Evolutionary conservation across 352 stramenopile genomes (phyloP).

Genomic region (Phytopythium ostracodes): DNA sequence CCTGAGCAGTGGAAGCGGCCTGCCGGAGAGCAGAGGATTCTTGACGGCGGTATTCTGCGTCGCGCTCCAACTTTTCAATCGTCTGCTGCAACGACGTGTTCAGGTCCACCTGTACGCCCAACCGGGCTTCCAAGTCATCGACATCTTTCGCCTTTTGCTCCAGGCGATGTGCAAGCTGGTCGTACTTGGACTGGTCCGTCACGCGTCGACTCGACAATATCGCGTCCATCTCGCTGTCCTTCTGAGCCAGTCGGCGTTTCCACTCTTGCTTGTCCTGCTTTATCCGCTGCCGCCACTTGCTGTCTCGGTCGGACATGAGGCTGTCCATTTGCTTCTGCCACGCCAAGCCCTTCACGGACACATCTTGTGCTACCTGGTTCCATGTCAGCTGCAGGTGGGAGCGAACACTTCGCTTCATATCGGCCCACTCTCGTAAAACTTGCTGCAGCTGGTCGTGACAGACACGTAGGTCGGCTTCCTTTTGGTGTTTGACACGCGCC

Average conservation of each 20-base stretch:
- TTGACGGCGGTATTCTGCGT: slow-evolving; percentile 19
- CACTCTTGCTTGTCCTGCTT: slow-evolving; percentile 43
- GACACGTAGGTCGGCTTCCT: slow-evolving; percentile 19
- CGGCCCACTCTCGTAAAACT: slow-evolving; percentile 23
- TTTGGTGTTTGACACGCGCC: slow-evolving; percentile 16
- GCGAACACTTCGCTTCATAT: slow-evolving; percentile 24
- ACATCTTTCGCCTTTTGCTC: slow-evolving; percentile 39
- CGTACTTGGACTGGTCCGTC: slow-evolving; percentile 56
- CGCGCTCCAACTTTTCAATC: slow-evolving; percentile 35
- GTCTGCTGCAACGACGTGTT: slow-evolving; percentile 25
- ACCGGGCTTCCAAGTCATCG: slow-evolving; percentile 20
- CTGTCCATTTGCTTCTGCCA: slow-evolving; percentile 22
- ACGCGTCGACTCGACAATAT: slow-evolving; percentile 38
- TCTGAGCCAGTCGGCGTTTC: slow-evolving; percentile 31
- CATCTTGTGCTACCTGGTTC: slow-evolving; percentile 28
- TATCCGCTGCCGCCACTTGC: slow-evolving; percentile 18
- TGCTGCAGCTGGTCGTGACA: slow-evolving; percentile 28
- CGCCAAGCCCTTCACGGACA: slow-evolving; percentile 13
- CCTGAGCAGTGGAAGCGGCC: slow-evolving; percentile 29
- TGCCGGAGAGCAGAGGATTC: slow-evolving; percentile 41
- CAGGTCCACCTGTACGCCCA: slow-evolving; percentile 19
- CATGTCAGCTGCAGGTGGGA: slow-evolving; percentile 30
- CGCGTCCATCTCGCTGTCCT: slow-evolving; percentile 47
- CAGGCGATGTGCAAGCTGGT: slow-evolving; percentile 35
- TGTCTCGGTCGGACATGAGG: slow-evolving; percentile 16